Percentiles rank a stretch among this genome's conserved stretches.
Conservation (phyloP, 352 stramenopile species). For the Pythium myriotylum region DNA sequence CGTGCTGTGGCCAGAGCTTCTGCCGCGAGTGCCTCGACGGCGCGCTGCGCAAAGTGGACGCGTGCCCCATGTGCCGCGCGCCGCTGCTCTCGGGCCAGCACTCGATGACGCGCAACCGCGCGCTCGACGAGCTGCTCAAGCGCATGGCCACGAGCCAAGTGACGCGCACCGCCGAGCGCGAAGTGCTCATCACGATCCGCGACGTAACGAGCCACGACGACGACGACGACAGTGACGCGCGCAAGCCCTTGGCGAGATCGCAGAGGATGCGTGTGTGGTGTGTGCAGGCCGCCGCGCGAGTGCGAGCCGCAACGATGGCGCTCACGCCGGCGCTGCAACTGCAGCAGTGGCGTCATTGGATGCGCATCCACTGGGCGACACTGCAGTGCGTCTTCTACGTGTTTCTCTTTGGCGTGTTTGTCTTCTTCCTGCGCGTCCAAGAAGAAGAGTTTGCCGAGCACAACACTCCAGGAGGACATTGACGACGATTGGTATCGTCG, state of each 20-base stretch:
- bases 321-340: conserved; percentile 11
- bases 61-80: conserved; percentile 61
- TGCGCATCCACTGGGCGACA: conserved; percentile 51
- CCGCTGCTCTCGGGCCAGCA: conserved; percentile 47
- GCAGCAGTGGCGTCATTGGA: conserved; percentile 55
- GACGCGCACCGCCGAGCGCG: conserved; percentile 6
- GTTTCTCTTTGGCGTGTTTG: conserved; percentile 56
- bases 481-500: too few relatives aligned
- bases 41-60: conserved; percentile 40
- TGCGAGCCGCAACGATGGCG: neutral
- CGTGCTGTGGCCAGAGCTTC: conserved; percentile 73
- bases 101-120: conserved; percentile 55
- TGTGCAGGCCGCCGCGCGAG: neutral
- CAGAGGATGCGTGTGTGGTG: neutral
- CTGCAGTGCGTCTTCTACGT: conserved; percentile 70
- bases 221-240: neutral
- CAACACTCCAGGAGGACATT: neutral
- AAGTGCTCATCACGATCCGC: conserved; percentile 28
- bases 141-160: conserved; percentile 16
- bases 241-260: neutral
- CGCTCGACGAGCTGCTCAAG: conserved; percentile 42
- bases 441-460: conserved; percentile 56
- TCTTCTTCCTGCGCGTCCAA: conserved; percentile 65
- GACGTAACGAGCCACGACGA: neutral
- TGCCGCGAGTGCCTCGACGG: conserved; percentile 53